Evolutionary conservation across 2,329 filamentous ascomycete species (phyloP).

Genomic region (Penicillium sp.): DNA sequence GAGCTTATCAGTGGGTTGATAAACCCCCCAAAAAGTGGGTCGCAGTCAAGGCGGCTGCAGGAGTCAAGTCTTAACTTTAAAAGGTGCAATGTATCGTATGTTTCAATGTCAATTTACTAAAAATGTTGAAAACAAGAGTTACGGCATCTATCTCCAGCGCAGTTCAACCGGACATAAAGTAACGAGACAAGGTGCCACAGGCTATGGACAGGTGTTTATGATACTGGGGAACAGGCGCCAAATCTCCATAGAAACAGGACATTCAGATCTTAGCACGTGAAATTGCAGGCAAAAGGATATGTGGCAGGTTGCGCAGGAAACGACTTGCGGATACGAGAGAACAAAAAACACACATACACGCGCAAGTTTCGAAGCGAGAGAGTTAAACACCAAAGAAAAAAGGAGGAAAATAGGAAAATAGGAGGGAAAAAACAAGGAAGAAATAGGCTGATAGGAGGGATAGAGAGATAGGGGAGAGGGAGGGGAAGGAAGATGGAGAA

Average conservation of each 20-base stretch:
- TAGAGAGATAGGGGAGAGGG: background rate
- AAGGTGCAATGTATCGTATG: background rate
- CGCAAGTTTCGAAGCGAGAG: background rate
- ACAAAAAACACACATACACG: slow-evolving; percentile 4
- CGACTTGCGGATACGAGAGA: slow-evolving; percentile 8
- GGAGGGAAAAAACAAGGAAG: background rate
- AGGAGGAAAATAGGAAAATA: slow-evolving; percentile 6
- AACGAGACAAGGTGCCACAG: slow-evolving; percentile 13
- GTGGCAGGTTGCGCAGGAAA: slow-evolving; percentile 14
- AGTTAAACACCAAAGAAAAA: slow-evolving; percentile 13
- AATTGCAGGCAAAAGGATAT: slow-evolving; percentile 24
- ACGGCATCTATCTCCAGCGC: background rate
- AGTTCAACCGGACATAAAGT: slow-evolving; percentile 5
- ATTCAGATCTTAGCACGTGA: slow-evolving; percentile 26
- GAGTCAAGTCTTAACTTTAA: background rate
- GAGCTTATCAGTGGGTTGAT: slow-evolving; percentile 1
- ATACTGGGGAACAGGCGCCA: slow-evolving; percentile 19
- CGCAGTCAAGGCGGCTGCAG: background rate
- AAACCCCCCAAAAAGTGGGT: background rate
- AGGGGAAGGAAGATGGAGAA: slow-evolving; percentile 5
- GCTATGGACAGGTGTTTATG: slow-evolving; percentile 26
- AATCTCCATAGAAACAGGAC: slow-evolving; percentile 18
- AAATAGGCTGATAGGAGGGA: background rate
- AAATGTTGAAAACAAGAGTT: background rate
- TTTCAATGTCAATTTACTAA: background rate